Percentiles rank a stretch among this genome's conserved stretches.
Conservation (phyloP, 2,329 filamentous ascomycete genomes). For the Botryotinia calthae region DNA sequence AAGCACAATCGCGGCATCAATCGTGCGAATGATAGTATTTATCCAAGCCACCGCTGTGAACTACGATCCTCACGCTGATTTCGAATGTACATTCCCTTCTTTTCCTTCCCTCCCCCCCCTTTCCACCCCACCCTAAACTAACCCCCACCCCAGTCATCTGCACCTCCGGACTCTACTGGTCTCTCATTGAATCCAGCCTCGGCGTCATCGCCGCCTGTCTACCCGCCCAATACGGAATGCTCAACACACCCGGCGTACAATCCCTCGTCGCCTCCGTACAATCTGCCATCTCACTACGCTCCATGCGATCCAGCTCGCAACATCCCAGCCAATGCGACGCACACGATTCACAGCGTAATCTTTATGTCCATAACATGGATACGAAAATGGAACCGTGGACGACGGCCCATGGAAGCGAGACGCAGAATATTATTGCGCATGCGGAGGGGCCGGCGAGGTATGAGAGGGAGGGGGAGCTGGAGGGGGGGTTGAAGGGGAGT, state of each 20-base stretch:
- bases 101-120: background rate
- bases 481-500: background rate
- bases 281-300: conserved; percentile 7
- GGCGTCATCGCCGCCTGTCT: conserved; percentile 18
- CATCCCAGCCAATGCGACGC: background rate
- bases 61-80: conserved; percentile 17
- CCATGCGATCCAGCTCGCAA: background rate
- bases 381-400: background rate
- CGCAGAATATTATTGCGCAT: conserved; percentile 2
- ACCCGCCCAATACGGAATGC: conserved; percentile 14
- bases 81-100: background rate
- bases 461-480: background rate
- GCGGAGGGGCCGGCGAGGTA: conserved; percentile 6
- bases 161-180: conserved; percentile 14
- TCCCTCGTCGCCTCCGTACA: conserved; percentile 2
- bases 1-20: conserved; percentile 18
- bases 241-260: background rate
- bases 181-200: conserved; percentile 16
- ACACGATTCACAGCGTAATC: background rate
- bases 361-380: background rate
- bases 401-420: background rate
- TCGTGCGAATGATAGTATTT: conserved; percentile 16
- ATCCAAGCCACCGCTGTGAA: conserved; percentile 8
- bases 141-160: background rate
- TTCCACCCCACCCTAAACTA: background rate